Conservation (phyloP, 2,329 filamentous ascomycete genomes). For the Onygenales sp. region DNA sequence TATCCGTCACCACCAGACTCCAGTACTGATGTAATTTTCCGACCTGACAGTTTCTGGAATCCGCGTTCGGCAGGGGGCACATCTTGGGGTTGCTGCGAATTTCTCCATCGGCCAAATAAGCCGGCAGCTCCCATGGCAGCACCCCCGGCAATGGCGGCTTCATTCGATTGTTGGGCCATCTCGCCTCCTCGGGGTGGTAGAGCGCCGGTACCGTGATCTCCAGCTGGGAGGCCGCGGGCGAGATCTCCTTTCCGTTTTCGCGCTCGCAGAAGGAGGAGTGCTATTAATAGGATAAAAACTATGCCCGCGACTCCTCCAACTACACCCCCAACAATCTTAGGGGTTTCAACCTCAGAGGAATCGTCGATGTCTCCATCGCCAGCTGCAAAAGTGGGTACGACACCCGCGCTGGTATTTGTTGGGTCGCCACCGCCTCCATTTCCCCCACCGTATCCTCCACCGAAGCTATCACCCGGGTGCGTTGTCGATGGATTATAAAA, state of each 20-base stretch:
- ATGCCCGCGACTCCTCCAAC: constrained; percentile 52
- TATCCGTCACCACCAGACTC: constrained; percentile 38
- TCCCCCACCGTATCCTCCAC: constrained; percentile 3
- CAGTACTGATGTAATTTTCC: constrained; percentile 39
- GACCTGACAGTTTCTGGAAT: constrained; percentile 40
- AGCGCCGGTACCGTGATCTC: constrained; percentile 10
- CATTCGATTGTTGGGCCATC: constrained; percentile 30
- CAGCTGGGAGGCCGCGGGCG: constrained; percentile 5
- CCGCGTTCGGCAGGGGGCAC: constrained; percentile 29
- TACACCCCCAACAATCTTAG: constrained; percentile 52
- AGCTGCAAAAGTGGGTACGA: constrained; percentile 5
- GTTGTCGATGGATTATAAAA: constrained; percentile 1
- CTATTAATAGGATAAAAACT: constrained; percentile 38
- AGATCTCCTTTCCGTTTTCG: constrained; percentile 33
- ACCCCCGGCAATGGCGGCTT: constrained; percentile 28
- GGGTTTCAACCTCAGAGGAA: constrained; percentile 29
- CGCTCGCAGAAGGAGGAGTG: constrained; percentile 44
- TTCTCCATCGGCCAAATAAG: constrained; percentile 33
- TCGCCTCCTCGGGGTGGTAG: constrained; percentile 12
- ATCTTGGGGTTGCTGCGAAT: constrained; percentile 27
- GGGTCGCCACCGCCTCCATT: constrained; percentile 7
- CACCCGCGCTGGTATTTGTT: constrained; percentile 3
- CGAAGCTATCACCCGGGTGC: not conserved
- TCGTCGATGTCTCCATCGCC: constrained; percentile 9
- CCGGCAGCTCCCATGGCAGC: constrained; percentile 26